Evolutionary conservation across 192 early-diverging fungal species (phyloP), one percentile per base, ranked within the genome.

Genomic region (Piromyces finnis): DNA sequence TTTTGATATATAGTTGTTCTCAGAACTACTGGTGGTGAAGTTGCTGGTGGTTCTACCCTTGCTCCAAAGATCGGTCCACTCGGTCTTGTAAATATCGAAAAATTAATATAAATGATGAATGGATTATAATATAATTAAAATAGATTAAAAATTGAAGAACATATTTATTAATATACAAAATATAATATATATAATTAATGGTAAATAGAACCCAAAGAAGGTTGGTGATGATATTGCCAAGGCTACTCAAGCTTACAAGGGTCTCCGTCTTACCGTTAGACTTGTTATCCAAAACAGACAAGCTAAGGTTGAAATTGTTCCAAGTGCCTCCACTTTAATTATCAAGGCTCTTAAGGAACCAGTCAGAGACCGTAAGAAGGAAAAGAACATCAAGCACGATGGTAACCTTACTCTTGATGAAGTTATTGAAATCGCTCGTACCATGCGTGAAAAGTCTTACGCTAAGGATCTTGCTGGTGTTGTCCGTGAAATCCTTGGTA

Each of bases 201-300:
- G 41, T 26, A 15, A 82, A 68, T 78, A 93, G 81, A 94, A 96
- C 79, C 97, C 97, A 90, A 99, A 99, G 93, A 99, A 99, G 93
- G 94, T 97, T 80, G 97, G 97, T 91, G 97, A 99, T 91, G 97
- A 99, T 87, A 99, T 99, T 84, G 97, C 97, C 91, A 99, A 99
- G 93, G 96, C 94, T 82, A 99, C 97, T 85, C 89, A 94, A 87
- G 96, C 95, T 85, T 99, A 94, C 94, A 99, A 99, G 92, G 97
- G 97, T 91, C 93, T 99, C 82, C 92, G 94, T 85, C 94, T 99
- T 85, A 99, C 97, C 79, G 96, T 99, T 83, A 91, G 94, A 88
- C 93, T 99, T 89, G 95, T 94, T 87, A 95, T 99, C 82, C 97
- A 99, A 90, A 99, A 99, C 94, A 94, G 97, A 94, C 97, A 99